A percentile compares a stretch with the other conserved stretches of the same genome.
phyloP scores from a whole-genome alignment of 192 early-diverging fungal genomes.

The Phycomyces nitens region DNA sequence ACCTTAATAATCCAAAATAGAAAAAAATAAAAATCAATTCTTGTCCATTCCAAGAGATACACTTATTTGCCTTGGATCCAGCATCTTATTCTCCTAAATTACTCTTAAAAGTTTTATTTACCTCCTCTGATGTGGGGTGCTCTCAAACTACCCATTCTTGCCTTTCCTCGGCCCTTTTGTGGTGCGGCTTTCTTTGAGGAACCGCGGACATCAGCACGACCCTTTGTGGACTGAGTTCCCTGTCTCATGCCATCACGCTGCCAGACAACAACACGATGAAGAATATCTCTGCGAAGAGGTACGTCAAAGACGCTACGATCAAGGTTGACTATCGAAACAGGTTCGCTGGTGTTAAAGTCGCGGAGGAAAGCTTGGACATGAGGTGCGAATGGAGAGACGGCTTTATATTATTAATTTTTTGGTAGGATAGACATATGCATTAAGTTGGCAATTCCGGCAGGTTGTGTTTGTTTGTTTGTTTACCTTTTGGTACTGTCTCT shows the following conservation, averaged over 20 bases:
- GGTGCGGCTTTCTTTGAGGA: conserved; percentile 76
- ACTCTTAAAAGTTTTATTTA: conserved; percentile 29
- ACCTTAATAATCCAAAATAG: conserved; percentile 35
- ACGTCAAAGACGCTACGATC: conserved; percentile 72
- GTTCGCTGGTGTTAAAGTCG: conserved; percentile 70
- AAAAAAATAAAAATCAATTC: background rate
- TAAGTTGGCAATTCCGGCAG: background rate
- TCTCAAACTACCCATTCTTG: conserved; percentile 79
- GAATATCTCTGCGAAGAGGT: conserved; percentile 72
- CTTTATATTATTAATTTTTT: conserved; percentile 10
- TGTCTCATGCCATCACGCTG: conserved; percentile 75
- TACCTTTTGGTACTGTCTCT: conserved; percentile 10
- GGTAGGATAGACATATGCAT: background rate
- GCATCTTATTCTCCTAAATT: no score
- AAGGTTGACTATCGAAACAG: conserved; percentile 69
- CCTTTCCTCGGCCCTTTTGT: conserved; percentile 92
- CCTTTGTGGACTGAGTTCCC: conserved; percentile 83
- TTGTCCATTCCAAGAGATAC: background rate
- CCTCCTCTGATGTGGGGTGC: conserved; percentile 89
- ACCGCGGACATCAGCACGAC: conserved; percentile 80
- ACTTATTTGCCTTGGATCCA: no score
- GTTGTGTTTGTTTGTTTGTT: background rate
- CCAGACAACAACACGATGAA: conserved; percentile 84
- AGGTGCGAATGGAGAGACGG: conserved; percentile 27
- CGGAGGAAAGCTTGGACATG: conserved; percentile 71